phyloP scores from a whole-genome alignment of 768 basidiomycete species.

The Tephrocybe sp. region DNA sequence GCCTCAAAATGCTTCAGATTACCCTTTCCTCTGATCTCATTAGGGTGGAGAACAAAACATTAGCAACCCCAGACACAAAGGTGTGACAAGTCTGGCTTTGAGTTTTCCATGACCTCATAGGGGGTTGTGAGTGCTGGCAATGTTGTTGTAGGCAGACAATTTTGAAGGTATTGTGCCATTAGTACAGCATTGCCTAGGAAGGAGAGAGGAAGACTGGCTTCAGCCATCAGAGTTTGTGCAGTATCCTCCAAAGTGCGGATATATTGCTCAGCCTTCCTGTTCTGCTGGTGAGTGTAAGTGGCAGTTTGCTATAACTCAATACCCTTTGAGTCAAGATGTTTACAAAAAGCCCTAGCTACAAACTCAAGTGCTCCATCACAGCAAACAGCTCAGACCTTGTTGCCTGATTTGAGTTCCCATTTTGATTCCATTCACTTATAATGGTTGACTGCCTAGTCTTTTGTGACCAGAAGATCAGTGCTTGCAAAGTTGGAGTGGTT shows the following conservation, averaged over 20 bases:
- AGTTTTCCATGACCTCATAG: conserved; percentile 15
- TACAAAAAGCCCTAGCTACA: neutral
- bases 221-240: conserved; percentile 22
- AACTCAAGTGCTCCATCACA: neutral
- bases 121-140: conserved; percentile 20
- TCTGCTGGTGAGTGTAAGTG: conserved; percentile 29
- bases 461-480: neutral
- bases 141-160: conserved; percentile 23
- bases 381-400: neutral
- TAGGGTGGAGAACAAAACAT: conserved; percentile 22
- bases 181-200: conserved; percentile 25
- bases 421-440: neutral
- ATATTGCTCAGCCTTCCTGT: conserved; percentile 28
- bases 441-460: neutral
- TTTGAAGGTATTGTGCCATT: conserved; percentile 19
- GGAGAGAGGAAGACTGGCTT: conserved; percentile 17
- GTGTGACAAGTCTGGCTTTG: conserved; percentile 26
- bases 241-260: conserved; percentile 26
- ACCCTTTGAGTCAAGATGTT: neutral
- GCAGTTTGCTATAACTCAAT: neutral
- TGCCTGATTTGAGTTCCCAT: neutral
- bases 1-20: conserved; percentile 16
- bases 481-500: neutral
- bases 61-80: conserved; percentile 29
- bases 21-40: conserved; percentile 17